Evolutionary conservation across 345 rosid species (phyloP), one percentile per base, ranked within the genome.

Genomic region (Heritiera littoralis): DNA sequence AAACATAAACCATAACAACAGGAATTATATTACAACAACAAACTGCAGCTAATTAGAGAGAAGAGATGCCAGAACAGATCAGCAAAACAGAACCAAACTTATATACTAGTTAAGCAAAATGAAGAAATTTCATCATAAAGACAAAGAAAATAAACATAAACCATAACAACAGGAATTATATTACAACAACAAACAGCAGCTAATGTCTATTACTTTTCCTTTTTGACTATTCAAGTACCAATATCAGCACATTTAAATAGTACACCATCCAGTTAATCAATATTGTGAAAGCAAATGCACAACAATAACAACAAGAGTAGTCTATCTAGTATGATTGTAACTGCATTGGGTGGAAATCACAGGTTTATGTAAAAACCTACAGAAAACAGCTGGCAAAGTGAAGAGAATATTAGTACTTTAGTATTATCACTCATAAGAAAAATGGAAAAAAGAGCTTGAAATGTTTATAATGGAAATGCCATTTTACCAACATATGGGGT

Each of bases 61-160:
- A 20, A 68, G 32, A 30, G 12, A 65, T 41, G 23, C 64, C 54
- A 56, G 64, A n/a, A 35, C 7, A 38, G 9, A 74, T 35, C 46
- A 54, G 48, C 17, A 2, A 35, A 75, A 59, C 67, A 75, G 49
- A 58, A 40, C n/a, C 38, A 75, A 66, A 45, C 45, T 75, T 61
- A n/a, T n/a, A 3, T 9, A 56, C 8, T 7, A 1, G 0, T 38
- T 1, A 72, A 20, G 63, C 18, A 52, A 52, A 52, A 52, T 17
- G 30, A 32, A 72, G 9, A 52, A 48, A 48, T 23, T 48, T 48
- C 74, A 48, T 46, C 38, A 69, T 49, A 28, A 70, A 70, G 32
- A 9, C 9, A 23, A 72, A 35, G 76, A 35, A 70, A 71, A 71
- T 51, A 6, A 49, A 51, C 28, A 71, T 3, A 51, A 59, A 43